A percentile compares a stretch with the other conserved stretches of the same genome.
Conservation (phyloP, 2,329 filamentous ascomycete species). For the Leptographium galeiforme region DNA sequence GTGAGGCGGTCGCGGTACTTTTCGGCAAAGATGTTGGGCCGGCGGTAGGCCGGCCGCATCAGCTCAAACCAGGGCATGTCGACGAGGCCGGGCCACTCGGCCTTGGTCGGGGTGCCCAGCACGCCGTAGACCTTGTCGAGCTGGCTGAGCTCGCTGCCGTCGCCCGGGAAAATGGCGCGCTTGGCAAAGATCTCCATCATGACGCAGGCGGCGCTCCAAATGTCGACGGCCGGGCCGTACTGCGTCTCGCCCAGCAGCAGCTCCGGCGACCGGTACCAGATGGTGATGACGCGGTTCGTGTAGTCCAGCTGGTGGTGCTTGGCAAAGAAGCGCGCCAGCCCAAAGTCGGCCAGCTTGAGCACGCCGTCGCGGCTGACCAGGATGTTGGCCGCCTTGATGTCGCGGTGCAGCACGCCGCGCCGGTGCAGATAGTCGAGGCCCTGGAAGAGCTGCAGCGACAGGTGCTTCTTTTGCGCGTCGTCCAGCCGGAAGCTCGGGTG, state of each 20-base stretch:
- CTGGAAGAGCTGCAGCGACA: constrained; percentile 86
- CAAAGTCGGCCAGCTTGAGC: constrained; percentile 91
- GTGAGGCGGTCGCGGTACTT: constrained; percentile 69
- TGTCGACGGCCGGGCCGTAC: constrained; percentile 80
- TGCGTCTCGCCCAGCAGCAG: constrained; percentile 81
- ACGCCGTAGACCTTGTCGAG: constrained; percentile 93
- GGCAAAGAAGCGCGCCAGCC: constrained; percentile 87
- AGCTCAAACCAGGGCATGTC: constrained; percentile 97
- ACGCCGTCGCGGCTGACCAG: constrained; percentile 80
- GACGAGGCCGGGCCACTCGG: constrained; percentile 78
- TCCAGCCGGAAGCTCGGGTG: constrained; percentile 85
- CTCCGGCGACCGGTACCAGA: constrained; percentile 92
- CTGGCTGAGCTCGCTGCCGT: constrained; percentile 90
- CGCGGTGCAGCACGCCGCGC: constrained; percentile 85
- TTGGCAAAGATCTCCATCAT: constrained; percentile 93
- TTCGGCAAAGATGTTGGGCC: constrained; percentile 64
- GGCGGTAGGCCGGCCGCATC: constrained; percentile 62
- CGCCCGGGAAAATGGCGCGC: constrained; percentile 86
- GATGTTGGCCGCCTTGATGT: constrained; percentile 98
- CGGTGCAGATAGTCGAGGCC: constrained; percentile 88
- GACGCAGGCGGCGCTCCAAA: constrained; percentile 96
- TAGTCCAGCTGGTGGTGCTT: constrained; percentile 89
- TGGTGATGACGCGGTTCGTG: constrained; percentile 96
- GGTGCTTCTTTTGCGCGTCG: constrained; percentile 76
- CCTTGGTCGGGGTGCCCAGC: constrained; percentile 72